Percentiles rank a stretch among this genome's conserved stretches.
These are phyloP conservation scores for Ustilago vetiveriae DNA, from an alignment of 1,284 basidiomycete genomes.

Conservation along the genomic window DNA sequence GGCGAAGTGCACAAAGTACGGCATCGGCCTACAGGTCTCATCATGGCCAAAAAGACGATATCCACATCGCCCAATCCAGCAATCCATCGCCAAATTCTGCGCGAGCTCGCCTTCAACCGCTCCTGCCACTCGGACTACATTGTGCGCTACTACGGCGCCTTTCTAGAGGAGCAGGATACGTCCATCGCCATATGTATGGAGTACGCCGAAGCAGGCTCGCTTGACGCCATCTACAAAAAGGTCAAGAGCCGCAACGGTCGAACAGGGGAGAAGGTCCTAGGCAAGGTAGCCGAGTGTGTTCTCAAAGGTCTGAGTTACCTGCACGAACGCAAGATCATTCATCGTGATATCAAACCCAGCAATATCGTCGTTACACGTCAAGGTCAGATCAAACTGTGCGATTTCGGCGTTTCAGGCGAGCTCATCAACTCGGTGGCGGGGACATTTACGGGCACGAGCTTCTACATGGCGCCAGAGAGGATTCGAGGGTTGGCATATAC, in stretches of 20 bases:
- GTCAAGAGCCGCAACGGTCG: slow-evolving; percentile 81
- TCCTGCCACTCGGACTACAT: slow-evolving; percentile 87
- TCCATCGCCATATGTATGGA: slow-evolving; percentile 98
- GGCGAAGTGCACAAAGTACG: slow-evolving; percentile 92
- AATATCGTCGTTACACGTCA: slow-evolving; percentile 88
- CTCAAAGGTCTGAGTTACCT: slow-evolving; percentile 91
- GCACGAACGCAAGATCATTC: slow-evolving; percentile 89
- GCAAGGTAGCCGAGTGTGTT: slow-evolving; percentile 89
- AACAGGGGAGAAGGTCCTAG: slow-evolving; percentile 90
- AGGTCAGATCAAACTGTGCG: slow-evolving; percentile 89
- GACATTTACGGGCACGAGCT: slow-evolving; percentile 95
- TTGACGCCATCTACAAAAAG: slow-evolving; percentile 86
- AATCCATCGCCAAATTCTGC: slow-evolving; percentile 83
- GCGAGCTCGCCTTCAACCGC: slow-evolving; percentile 90
- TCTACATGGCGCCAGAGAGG: slow-evolving; percentile 98
- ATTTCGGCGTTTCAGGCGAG: slow-evolving; percentile 97
- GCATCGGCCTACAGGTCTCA: slow-evolving; percentile 77
- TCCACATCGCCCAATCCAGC: slow-evolving; percentile 91
- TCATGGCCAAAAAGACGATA: slow-evolving; percentile 96
- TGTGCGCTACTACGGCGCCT: slow-evolving; percentile 91
- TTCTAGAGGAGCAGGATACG: slow-evolving; percentile 88
- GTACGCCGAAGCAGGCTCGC: slow-evolving; percentile 80
- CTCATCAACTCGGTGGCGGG: slow-evolving; percentile 88
- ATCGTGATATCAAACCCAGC: slow-evolving; percentile 96
- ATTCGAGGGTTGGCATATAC: slow-evolving; percentile 88